A percentile compares a stretch with the other conserved stretches of the same genome.
Conservation (phyloP, 2,329 filamentous ascomycete genomes). For the Diaporthe velutina region DNA sequence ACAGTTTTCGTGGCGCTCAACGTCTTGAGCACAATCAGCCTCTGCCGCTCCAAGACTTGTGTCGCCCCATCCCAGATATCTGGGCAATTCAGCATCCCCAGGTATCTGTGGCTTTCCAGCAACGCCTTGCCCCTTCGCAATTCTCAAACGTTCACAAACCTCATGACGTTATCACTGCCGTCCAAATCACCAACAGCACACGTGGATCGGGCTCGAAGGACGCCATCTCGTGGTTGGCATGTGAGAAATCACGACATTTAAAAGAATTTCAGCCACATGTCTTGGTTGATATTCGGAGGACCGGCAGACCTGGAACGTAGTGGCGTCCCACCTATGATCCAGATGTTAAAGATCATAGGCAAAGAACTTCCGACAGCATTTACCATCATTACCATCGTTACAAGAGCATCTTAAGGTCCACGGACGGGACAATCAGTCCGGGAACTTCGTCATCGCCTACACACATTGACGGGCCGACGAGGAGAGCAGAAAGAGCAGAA, state of each 20-base stretch:
- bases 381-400: not conserved
- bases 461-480: not conserved
- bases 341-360: not conserved
- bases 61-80: not conserved
- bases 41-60: not conserved
- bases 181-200: not conserved
- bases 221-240: slow-evolving; percentile 10
- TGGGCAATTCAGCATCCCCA: not conserved
- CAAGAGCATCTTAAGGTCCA: not conserved
- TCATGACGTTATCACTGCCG: not conserved
- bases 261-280: slow-evolving; percentile 5
- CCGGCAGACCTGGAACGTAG: slow-evolving; percentile 2
- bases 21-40: not conserved
- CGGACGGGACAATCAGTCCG: not conserved
- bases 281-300: not conserved
- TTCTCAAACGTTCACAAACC: not conserved
- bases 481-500: not conserved
- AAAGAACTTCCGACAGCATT: not conserved
- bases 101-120: not conserved
- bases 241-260: not conserved
- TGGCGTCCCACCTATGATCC: not conserved
- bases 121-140: not conserved
- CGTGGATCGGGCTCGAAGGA: not conserved
- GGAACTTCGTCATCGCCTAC: not conserved
- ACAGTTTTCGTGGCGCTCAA: not conserved